Percentiles rank a stretch among this genome's conserved stretches.
Evolutionary conservation across 352 stramenopile species (phyloP).

Genomic region (Phytophthora chlamydospora): DNA sequence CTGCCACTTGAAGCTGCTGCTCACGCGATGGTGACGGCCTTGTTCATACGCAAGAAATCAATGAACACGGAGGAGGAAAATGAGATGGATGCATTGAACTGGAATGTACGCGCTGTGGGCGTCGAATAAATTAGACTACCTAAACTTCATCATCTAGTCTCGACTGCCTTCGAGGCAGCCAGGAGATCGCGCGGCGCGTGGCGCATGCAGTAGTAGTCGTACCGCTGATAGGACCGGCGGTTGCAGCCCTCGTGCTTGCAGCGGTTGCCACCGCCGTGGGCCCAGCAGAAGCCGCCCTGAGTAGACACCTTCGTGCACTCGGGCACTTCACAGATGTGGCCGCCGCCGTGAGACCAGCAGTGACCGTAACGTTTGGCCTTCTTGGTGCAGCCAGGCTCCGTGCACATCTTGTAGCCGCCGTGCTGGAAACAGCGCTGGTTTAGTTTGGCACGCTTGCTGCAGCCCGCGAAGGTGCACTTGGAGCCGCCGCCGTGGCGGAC

Average conservation of each 20-base stretch:
- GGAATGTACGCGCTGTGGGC: background rate
- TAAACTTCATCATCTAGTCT: conserved; percentile 9
- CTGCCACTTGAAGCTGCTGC: background rate
- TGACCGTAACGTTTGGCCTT: conserved; percentile 76
- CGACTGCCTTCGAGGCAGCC: background rate
- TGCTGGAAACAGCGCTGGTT: conserved; percentile 65
- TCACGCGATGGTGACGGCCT: background rate
- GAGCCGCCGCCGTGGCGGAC: conserved; percentile 55
- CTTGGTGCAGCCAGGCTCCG: conserved; percentile 56
- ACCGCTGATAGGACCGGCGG: conserved; percentile 67
- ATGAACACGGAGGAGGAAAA: conserved; percentile 9
- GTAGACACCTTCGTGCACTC: conserved; percentile 69
- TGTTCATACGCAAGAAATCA: background rate
- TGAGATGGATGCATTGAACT: background rate
- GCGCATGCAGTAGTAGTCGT: conserved; percentile 66
- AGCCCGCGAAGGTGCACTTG: too few relatives aligned
- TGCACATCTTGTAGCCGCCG: conserved; percentile 67
- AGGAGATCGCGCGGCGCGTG: conserved; percentile 26
- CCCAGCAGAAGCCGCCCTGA: conserved; percentile 69
- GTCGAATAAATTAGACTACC: conserved; percentile 20
- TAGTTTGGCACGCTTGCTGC: conserved; percentile 57
- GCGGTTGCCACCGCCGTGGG: conserved; percentile 67
- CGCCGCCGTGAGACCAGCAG: conserved; percentile 77
- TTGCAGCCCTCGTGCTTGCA: conserved; percentile 62
- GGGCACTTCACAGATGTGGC: conserved; percentile 57